Percentiles rank a stretch among this genome's conserved stretches.
phyloP scores from a whole-genome alignment of 805 yeast genomes.

The Metschnikowia cubensis region DNA sequence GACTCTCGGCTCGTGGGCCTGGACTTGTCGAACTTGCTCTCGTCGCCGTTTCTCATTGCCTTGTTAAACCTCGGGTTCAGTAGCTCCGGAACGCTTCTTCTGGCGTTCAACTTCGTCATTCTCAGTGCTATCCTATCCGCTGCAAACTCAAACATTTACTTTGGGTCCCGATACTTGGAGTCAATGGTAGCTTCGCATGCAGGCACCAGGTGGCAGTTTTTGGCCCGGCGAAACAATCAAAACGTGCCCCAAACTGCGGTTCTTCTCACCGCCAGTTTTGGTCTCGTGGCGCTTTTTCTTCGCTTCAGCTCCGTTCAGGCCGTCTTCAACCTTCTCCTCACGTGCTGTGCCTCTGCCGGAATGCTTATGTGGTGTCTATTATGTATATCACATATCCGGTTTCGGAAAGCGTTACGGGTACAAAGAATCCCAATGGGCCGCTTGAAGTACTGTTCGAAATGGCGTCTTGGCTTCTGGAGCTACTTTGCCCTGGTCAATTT shows the following conservation, averaged over 20 bases:
- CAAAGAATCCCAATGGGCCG: slow-evolving; percentile 7
- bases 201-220: background rate
- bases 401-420: slow-evolving; percentile 8
- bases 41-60: slow-evolving; percentile 25
- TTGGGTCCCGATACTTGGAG: slow-evolving; percentile 23
- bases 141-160: slow-evolving; percentile 27
- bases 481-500: slow-evolving; percentile 18
- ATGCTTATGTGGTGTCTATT: slow-evolving; percentile 27
- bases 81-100: slow-evolving; percentile 11
- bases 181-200: slow-evolving; percentile 15
- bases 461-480: slow-evolving; percentile 11
- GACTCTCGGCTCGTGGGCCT: slow-evolving; percentile 11
- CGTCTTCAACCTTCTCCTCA: slow-evolving; percentile 18
- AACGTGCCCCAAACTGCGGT: slow-evolving; percentile 20
- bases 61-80: slow-evolving; percentile 16
- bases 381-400: slow-evolving; percentile 18
- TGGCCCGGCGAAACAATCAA: slow-evolving; percentile 8
- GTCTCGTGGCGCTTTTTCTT: slow-evolving; percentile 20
- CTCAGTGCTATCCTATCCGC: slow-evolving; percentile 23
- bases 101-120: slow-evolving; percentile 20
- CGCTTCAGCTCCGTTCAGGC: slow-evolving; percentile 16
- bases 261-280: slow-evolving; percentile 18
- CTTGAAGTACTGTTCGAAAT: slow-evolving; percentile 6
- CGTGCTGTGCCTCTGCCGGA: slow-evolving; percentile 25
- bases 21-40: slow-evolving; percentile 12